Evolutionary conservation across 2,329 filamentous ascomycete genomes (phyloP).

Genomic region (Fusarium piperis): DNA sequence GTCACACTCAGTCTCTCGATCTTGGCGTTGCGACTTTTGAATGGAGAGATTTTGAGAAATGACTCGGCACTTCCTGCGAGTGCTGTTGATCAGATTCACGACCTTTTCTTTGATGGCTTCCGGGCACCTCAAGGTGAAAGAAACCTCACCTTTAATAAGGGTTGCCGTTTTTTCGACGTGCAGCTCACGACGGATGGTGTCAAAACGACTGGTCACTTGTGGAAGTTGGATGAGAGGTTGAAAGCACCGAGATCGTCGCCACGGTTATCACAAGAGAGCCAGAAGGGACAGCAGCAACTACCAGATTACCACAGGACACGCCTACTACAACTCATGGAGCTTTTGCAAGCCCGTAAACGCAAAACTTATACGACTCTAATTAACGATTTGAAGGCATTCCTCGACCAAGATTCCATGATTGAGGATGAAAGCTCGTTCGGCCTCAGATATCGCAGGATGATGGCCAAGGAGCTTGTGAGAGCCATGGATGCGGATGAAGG

Average conservation of each 20-base stretch:
- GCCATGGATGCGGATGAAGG: slow-evolving; percentile 26
- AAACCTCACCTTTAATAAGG: slow-evolving; percentile 40
- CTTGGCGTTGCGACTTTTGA: slow-evolving; percentile 43
- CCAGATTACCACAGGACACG: slow-evolving; percentile 21
- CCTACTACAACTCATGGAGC: slow-evolving; percentile 22
- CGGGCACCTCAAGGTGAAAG: slow-evolving; percentile 13
- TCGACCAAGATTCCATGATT: slow-evolving; percentile 13
- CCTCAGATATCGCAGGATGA: slow-evolving; percentile 22
- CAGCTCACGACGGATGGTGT: slow-evolving; percentile 25
- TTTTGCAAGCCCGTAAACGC: not conserved
- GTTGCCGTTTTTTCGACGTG: slow-evolving; percentile 39
- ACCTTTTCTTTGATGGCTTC: slow-evolving; percentile 34
- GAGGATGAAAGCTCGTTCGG: slow-evolving; percentile 18
- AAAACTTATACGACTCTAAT: not conserved
- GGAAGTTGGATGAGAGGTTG: slow-evolving; percentile 35
- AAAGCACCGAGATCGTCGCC: slow-evolving; percentile 19
- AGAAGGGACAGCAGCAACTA: slow-evolving; percentile 17
- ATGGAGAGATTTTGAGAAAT: slow-evolving; percentile 49
- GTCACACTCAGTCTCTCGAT: slow-evolving; percentile 41
- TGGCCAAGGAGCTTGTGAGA: slow-evolving; percentile 29
- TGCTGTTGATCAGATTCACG: slow-evolving; percentile 15
- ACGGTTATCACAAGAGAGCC: slow-evolving; percentile 8
- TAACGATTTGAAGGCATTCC: slow-evolving; percentile 3
- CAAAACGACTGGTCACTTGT: slow-evolving; percentile 37
- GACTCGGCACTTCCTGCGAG: not conserved